A percentile compares a stretch with the other conserved stretches of the same genome.
Conservation (phyloP, 495 filamentous ascomycete species). For the Sordaria brevicollis region DNA sequence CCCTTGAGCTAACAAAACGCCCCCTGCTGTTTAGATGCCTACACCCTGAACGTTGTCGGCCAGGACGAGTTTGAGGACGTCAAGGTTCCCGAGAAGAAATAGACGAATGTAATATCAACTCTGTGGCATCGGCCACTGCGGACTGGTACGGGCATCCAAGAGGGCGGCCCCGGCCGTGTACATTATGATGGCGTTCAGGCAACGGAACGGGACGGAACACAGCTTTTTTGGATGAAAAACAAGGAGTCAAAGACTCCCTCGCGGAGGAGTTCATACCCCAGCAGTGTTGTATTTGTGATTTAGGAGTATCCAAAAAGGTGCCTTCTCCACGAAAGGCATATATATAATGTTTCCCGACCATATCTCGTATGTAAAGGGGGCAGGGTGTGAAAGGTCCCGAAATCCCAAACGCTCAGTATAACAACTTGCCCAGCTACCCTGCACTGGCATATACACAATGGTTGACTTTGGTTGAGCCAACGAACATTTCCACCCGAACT, state of each 20-base stretch:
- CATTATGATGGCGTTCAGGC: background rate
- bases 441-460: background rate
- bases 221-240: background rate
- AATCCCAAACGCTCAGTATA: background rate
- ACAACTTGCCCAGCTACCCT: background rate
- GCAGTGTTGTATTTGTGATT: background rate
- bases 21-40: constrained; percentile 53
- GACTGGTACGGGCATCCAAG: background rate
- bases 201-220: background rate
- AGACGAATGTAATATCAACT: background rate
- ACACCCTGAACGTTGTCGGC: constrained; percentile 78
- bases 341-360: background rate
- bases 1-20: background rate
- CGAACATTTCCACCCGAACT: background rate
- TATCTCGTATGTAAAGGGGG: background rate
- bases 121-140: background rate
- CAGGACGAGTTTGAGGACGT: constrained; percentile 99
- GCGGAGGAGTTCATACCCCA: background rate
- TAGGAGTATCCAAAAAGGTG: background rate
- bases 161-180: background rate
- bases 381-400: background rate
- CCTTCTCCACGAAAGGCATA: background rate
- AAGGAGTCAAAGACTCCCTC: background rate
- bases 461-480: background rate
- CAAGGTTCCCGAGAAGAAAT: constrained; percentile 56